Evolutionary conservation across 306 rosid genomes (phyloP).

Genomic region (Cicer yamashitae): DNA sequence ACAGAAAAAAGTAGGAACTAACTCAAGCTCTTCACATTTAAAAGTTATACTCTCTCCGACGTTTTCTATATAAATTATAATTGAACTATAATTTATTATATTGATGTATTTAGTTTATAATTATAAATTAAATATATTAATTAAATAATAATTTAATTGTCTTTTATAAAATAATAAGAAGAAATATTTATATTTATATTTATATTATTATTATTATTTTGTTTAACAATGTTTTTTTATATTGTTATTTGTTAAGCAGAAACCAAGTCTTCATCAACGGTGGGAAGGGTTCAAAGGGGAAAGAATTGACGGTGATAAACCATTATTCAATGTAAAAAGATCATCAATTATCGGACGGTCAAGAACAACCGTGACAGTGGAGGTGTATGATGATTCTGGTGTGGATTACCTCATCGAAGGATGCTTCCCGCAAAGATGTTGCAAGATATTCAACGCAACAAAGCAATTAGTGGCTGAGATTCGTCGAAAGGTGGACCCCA

Average conservation of each 20-base stretch:
- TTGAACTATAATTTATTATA: too few relatives aligned
- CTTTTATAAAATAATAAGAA: too few relatives aligned
- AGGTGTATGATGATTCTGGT: slow-evolving; percentile 55
- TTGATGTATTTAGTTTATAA: too few relatives aligned
- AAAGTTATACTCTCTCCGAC: too few relatives aligned
- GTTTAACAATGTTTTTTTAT: too few relatives aligned
- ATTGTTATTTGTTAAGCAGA: slow-evolving; percentile 47
- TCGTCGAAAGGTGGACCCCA: slow-evolving; percentile 81
- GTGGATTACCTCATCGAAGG: slow-evolving; percentile 87
- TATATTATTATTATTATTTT: too few relatives aligned
- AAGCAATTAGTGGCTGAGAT: slow-evolving; percentile 81
- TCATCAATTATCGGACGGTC: slow-evolving; percentile 92
- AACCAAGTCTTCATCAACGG: slow-evolving; percentile 90
- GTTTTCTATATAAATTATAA: too few relatives aligned
- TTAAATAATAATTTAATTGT: too few relatives aligned
- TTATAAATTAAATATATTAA: too few relatives aligned
- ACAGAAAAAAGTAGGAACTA: too few relatives aligned
- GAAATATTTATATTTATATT: too few relatives aligned
- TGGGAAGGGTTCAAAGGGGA: slow-evolving; percentile 96
- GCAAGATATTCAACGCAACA: slow-evolving; percentile 56
- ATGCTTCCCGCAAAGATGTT: slow-evolving; percentile 63
- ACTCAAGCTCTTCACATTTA: too few relatives aligned
- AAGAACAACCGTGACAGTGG: slow-evolving; percentile 66
- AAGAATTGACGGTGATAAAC: slow-evolving; percentile 73
- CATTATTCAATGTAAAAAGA: slow-evolving; percentile 78